Evolutionary conservation across 2,329 filamentous ascomycete species (phyloP).

Genomic region (Apiospora saccharicola): DNA sequence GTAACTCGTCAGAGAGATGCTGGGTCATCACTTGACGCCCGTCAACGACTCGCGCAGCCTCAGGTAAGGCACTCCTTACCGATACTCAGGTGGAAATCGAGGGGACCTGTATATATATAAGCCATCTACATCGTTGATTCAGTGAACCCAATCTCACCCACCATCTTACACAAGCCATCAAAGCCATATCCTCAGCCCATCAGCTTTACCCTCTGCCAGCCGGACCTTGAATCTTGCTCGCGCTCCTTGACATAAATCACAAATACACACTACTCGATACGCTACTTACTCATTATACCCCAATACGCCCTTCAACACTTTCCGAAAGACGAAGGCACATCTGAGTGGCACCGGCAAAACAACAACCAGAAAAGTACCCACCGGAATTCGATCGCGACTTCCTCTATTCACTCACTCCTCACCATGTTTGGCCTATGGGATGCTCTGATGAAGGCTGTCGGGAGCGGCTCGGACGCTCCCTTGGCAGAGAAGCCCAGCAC

Average conservation of each 20-base stretch:
- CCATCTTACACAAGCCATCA: neutral
- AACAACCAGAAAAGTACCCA: neutral
- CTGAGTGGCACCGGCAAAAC: neutral
- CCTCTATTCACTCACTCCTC: neutral
- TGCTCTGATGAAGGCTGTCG: neutral
- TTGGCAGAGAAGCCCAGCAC: neutral
- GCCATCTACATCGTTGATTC: neutral
- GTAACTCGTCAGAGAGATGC: neutral
- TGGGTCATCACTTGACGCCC: neutral
- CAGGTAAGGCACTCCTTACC: neutral
- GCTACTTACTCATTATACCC: neutral
- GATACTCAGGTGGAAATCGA: neutral
- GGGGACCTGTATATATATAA: neutral
- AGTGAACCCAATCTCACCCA: neutral
- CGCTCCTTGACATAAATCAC: neutral
- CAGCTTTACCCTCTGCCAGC: neutral
- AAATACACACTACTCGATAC: neutral
- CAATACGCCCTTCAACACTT: neutral
- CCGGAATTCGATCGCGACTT: neutral
- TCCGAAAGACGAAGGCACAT: neutral
- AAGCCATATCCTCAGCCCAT: neutral
- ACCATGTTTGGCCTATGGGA: constrained; percentile 1
- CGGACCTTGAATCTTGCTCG: neutral
- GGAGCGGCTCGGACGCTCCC: neutral
- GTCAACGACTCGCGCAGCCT: neutral